A percentile compares a stretch with the other conserved stretches of the same genome.
Evolutionary conservation across 208 protist genomes (phyloP).

Genomic region (Blechomonas ayalai): DNA sequence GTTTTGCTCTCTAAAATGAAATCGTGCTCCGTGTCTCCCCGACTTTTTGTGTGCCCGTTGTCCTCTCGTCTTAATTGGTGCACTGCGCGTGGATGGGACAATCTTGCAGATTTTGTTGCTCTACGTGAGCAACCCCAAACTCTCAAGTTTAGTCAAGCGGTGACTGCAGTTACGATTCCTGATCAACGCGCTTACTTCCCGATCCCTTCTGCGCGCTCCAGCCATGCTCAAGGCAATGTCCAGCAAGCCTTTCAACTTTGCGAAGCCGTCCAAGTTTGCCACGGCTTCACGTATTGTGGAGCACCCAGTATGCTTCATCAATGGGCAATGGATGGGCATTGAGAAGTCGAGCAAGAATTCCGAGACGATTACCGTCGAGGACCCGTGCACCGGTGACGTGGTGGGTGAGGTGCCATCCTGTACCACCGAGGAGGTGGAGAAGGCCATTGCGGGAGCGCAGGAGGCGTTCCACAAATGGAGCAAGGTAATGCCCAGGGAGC

Average conservation of each 20-base stretch:
- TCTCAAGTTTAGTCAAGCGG: too few relatives aligned
- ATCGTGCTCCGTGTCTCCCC: too few relatives aligned
- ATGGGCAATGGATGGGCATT: constrained; percentile 58
- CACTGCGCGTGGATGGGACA: too few relatives aligned
- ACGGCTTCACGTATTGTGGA: constrained; percentile 24
- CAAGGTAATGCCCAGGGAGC: constrained; percentile 44
- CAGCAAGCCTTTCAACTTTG: constrained; percentile 37
- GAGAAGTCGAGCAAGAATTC: constrained; percentile 4
- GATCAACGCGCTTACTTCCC: too few relatives aligned
- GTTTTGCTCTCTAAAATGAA: too few relatives aligned
- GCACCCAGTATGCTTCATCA: constrained; percentile 49
- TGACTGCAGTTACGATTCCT: too few relatives aligned
- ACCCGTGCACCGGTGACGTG: constrained; percentile 62
- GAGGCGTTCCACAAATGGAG: constrained; percentile 58
- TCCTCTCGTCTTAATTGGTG: too few relatives aligned
- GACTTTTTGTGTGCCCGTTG: too few relatives aligned
- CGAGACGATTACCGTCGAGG: constrained; percentile 45
- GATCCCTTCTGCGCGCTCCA: too few relatives aligned
- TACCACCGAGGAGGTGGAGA: constrained; percentile 28
- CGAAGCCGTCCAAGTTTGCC: constrained; percentile 24
- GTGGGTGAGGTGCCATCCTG: constrained; percentile 57
- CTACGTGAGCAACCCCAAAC: too few relatives aligned
- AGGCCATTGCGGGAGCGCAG: constrained; percentile 52
- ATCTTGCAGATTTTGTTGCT: too few relatives aligned
- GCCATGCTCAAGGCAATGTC: too few relatives aligned